These are phyloP conservation scores for Rhodotorula sp. DNA, from an alignment of 1,284 basidiomycete species.

Conservation along the genomic window DNA sequence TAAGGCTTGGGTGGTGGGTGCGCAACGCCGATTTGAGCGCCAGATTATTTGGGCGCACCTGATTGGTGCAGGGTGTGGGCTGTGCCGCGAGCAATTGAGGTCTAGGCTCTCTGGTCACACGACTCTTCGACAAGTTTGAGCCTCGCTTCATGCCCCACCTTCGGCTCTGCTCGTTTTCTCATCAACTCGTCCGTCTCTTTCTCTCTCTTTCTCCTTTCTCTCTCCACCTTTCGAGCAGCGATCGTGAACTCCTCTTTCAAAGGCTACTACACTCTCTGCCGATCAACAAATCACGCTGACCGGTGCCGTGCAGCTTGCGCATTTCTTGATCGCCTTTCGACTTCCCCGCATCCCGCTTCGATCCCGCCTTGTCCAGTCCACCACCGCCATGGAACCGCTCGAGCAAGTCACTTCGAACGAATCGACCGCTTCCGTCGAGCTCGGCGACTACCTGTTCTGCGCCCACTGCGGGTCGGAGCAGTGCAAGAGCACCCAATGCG, in stretches of 20 bases:
- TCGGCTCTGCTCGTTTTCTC: not conserved
- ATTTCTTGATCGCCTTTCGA: not conserved
- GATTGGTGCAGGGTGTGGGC: too few species aligned
- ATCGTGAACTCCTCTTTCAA: not conserved
- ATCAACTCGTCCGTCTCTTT: not conserved
- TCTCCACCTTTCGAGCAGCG: not conserved
- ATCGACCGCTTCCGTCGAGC: slow-evolving; percentile 23
- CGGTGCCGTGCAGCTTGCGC: not conserved
- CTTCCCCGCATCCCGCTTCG: not conserved
- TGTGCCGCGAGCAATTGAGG: too few species aligned
- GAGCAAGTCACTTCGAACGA: slow-evolving; percentile 27
- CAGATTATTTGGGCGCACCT: not conserved
- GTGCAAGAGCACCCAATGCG: slow-evolving; percentile 20
- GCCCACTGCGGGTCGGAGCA: slow-evolving; percentile 19
- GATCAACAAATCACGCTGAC: not conserved
- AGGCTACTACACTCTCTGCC: not conserved
- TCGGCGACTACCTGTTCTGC: slow-evolving; percentile 32
- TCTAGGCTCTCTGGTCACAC: not conserved
- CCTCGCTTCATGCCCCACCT: slow-evolving; percentile 6
- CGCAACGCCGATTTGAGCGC: too few species aligned
- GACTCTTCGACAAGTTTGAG: not conserved
- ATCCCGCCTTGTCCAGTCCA: too few species aligned
- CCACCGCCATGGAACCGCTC: slow-evolving; percentile 20
- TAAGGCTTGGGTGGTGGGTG: too few species aligned
- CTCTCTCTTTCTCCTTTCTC: not conserved